Evolutionary conservation across 495 filamentous ascomycete species (phyloP).

Genomic region (Talaromyces wortmannii): DNA sequence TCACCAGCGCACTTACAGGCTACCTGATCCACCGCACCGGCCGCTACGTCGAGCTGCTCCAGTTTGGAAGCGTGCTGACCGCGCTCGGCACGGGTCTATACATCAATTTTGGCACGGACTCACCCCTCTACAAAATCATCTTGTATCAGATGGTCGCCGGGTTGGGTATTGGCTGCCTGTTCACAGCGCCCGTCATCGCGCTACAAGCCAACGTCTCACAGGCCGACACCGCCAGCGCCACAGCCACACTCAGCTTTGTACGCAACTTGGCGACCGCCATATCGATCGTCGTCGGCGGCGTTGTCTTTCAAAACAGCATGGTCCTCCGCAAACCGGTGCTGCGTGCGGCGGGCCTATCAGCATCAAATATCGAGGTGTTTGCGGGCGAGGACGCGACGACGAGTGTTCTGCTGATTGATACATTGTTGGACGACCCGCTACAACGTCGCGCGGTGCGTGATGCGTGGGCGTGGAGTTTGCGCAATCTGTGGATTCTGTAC

Average conservation of each 20-base stretch:
- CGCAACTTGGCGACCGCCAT: slow-evolving; percentile 65
- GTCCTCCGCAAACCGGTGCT: slow-evolving; percentile 24
- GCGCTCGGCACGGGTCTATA: slow-evolving; percentile 47
- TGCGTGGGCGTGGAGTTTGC: slow-evolving; percentile 53
- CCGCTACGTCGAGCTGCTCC: slow-evolving; percentile 51
- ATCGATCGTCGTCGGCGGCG: slow-evolving; percentile 71
- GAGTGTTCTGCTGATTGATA: slow-evolving; percentile 38
- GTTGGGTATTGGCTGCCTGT: slow-evolving; percentile 37
- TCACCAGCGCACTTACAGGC: slow-evolving; percentile 41
- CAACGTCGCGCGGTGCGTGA: slow-evolving; percentile 41
- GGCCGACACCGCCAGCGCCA: slow-evolving; percentile 69
- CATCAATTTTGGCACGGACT: slow-evolving; percentile 32
- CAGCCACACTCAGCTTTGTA: slow-evolving; percentile 67
- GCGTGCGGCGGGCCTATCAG: slow-evolving; percentile 36
- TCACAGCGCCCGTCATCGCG: slow-evolving; percentile 65
- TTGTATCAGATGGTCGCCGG: slow-evolving; percentile 60
- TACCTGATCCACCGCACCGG: slow-evolving; percentile 53
- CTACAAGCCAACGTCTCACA: slow-evolving; percentile 64
- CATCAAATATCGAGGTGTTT: slow-evolving; percentile 27
- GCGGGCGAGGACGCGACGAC: slow-evolving; percentile 43
- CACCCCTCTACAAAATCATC: slow-evolving; percentile 36
- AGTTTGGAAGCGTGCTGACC: slow-evolving; percentile 36
- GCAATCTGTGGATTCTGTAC: slow-evolving; percentile 58
- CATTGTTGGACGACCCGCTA: slow-evolving; percentile 27
- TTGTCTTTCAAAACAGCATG: slow-evolving; percentile 70